Conservation (phyloP, 495 filamentous ascomycete genomes). For the Podospora fimiseda region DNA sequence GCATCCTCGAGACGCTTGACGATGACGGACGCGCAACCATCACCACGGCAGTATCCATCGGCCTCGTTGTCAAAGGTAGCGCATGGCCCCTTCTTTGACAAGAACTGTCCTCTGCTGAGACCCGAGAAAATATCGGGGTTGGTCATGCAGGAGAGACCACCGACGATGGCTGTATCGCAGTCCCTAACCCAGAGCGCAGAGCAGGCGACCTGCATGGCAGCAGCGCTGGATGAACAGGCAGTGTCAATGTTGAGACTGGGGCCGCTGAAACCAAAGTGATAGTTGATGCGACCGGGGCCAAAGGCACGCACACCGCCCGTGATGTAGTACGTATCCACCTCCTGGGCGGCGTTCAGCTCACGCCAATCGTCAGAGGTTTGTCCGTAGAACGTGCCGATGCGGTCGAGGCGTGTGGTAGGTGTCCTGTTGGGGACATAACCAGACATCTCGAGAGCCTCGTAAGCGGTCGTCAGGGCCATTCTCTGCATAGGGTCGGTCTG, state of each 20-base stretch:
- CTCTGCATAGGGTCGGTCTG: conserved; percentile 89
- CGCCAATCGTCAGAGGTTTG: conserved; percentile 90
- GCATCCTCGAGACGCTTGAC: conserved; percentile 74
- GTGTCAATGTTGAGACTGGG: conserved; percentile 85
- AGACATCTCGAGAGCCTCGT: conserved; percentile 87
- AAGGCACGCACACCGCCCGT: conserved; percentile 85
- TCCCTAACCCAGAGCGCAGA: conserved; percentile 74
- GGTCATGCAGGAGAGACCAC: conserved; percentile 72
- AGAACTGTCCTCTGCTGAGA: conserved; percentile 75
- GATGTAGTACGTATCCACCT: conserved; percentile 91
- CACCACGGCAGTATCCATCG: conserved; percentile 72
- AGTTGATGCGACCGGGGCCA: conserved; percentile 79
- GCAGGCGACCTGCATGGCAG: conserved; percentile 79
- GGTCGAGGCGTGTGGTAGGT: conserved; percentile 72
- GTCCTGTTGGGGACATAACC: conserved; percentile 84
- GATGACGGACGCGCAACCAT: conserved; percentile 63
- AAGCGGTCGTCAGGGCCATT: conserved; percentile 74
- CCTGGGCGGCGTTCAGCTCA: conserved; percentile 83
- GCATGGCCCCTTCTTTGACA: conserved; percentile 72
- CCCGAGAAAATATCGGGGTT: conserved; percentile 83
- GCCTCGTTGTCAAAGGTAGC: conserved; percentile 72
- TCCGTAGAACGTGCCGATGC: conserved; percentile 88
- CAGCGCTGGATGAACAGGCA: conserved; percentile 80
- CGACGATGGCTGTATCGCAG: conserved; percentile 78
- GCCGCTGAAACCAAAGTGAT: conserved; percentile 80